phyloP scores from a whole-genome alignment of 768 basidiomycete species.

The Stropharia rugosoannulata region DNA sequence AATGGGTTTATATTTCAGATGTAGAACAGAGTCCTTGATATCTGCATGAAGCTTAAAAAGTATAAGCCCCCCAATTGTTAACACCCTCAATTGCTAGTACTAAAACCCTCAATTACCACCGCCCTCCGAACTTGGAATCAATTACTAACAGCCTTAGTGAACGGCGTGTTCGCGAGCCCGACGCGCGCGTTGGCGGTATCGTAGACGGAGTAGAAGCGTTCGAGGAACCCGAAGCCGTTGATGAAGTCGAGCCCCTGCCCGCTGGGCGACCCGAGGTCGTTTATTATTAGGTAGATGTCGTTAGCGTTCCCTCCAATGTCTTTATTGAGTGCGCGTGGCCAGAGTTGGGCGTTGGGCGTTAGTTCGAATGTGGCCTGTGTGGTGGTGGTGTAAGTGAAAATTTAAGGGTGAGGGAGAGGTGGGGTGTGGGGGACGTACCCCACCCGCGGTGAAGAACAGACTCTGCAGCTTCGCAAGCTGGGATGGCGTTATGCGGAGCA shows the following conservation, averaged over 20 bases:
- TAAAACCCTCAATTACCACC: no score
- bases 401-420: not conserved
- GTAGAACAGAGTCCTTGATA: no score
- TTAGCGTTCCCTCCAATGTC: slow-evolving; percentile 49
- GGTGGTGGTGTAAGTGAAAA: no score
- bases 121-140: no score
- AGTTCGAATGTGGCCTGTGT: slow-evolving; percentile 47
- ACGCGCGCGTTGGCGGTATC: slow-evolving; percentile 57
- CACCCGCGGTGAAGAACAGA: slow-evolving; percentile 52
- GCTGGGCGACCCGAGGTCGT: slow-evolving; percentile 45
- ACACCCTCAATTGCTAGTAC: not conserved
- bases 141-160: slow-evolving; percentile 28
- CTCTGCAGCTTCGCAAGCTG: slow-evolving; percentile 52
- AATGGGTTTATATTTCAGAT: no score
- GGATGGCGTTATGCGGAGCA: slow-evolving; percentile 47
- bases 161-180: slow-evolving; percentile 52
- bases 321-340: slow-evolving; percentile 58
- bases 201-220: slow-evolving; percentile 63
- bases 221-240: slow-evolving; percentile 31
- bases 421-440: slow-evolving; percentile 30
- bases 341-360: slow-evolving; percentile 64
- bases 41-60: no score
- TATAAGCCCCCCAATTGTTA: no score
- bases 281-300: slow-evolving; percentile 53
- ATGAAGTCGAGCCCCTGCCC: slow-evolving; percentile 65